phyloP scores from a whole-genome alignment of 306 rosid genomes.

The Fragaria ananassa region DNA sequence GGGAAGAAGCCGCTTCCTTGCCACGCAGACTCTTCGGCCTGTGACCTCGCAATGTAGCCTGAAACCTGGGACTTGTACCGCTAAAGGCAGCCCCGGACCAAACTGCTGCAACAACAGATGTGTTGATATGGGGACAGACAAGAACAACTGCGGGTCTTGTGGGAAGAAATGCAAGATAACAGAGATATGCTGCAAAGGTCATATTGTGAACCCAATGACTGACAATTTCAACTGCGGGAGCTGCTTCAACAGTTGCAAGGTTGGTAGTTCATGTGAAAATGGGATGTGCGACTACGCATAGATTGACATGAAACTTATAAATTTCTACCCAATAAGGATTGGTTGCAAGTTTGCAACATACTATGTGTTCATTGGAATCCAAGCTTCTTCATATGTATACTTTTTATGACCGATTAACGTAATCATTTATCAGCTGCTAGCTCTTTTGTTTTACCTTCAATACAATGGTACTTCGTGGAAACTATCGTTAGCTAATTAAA shows the following conservation, averaged over 20 bases:
- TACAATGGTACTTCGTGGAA: too few species aligned
- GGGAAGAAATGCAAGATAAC: not conserved
- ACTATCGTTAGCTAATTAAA: too few species aligned
- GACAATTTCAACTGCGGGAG: not conserved
- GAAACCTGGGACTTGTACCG: not conserved
- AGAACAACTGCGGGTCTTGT: not conserved
- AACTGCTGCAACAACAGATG: not conserved
- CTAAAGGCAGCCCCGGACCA: not conserved
- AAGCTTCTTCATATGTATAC: not conserved
- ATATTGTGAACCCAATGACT: not conserved
- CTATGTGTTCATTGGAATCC: not conserved
- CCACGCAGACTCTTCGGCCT: not conserved
- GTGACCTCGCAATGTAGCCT: not conserved
- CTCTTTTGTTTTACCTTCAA: not conserved
- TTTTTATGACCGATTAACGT: not conserved
- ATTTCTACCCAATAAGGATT: not conserved
- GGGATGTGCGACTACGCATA: conserved; percentile 1
- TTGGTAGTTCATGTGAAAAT: not conserved
- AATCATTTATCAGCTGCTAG: not conserved
- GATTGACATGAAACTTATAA: not conserved
- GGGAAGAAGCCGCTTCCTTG: not conserved
- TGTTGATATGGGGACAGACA: not conserved
- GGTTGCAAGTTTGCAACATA: not conserved
- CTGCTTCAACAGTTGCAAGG: conserved; percentile 3
- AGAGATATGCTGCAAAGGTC: not conserved